A percentile compares a stretch with the other conserved stretches of the same genome.
phyloP scores from a whole-genome alignment of 2,329 filamentous ascomycete genomes.

The Colletotrichum scovillei region DNA sequence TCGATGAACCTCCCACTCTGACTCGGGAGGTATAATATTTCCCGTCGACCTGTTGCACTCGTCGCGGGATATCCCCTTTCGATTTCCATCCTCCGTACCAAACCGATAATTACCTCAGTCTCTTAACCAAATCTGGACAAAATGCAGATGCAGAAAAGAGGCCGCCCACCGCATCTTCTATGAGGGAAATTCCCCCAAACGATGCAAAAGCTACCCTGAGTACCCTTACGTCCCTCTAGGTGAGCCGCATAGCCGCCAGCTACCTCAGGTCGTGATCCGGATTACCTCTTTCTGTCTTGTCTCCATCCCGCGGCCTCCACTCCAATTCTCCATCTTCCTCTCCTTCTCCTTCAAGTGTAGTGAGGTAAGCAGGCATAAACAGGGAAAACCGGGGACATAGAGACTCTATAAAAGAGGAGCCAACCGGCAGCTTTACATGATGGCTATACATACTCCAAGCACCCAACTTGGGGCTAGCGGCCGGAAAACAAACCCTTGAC shows the following conservation, averaged over 20 bases:
- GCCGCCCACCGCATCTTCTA: background rate
- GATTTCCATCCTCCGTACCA: too few species aligned
- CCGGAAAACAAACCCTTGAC: background rate
- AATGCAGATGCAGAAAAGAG: background rate
- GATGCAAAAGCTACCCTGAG: background rate
- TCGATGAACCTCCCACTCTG: background rate
- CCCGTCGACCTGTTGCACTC: background rate
- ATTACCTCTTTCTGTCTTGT: constrained; percentile 17
- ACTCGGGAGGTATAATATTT: too few species aligned
- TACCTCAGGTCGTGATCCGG: background rate
- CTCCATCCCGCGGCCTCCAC: background rate
- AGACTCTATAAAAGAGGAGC: constrained; percentile 6
- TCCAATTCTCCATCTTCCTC: too few species aligned
- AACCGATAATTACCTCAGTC: background rate
- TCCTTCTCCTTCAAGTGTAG: background rate
- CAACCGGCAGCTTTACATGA: too few species aligned
- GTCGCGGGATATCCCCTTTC: background rate
- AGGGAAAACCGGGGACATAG: background rate
- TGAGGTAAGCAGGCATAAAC: background rate
- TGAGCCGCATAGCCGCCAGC: background rate
- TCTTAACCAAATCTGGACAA: too few species aligned
- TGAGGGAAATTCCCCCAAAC: background rate
- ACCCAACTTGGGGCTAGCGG: background rate
- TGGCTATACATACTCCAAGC: too few species aligned
- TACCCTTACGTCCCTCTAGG: background rate